phyloP scores from a whole-genome alignment of 495 filamentous ascomycete species.

The Podospora pseudopauciseta region DNA sequence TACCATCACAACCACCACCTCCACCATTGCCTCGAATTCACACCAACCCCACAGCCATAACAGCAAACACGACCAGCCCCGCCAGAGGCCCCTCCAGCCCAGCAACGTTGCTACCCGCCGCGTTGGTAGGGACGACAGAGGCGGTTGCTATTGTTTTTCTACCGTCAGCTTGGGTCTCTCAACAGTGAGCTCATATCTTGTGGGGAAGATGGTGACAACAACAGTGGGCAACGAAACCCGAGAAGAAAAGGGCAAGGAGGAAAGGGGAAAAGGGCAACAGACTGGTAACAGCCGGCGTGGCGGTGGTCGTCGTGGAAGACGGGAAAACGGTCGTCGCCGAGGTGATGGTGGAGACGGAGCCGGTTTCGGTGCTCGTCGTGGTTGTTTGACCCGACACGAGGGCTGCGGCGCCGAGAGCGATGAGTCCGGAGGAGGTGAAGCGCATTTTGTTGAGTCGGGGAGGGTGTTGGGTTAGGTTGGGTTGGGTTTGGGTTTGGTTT shows the following conservation, averaged over 20 bases:
- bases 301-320: slow-evolving; percentile 3
- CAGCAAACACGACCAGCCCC: slow-evolving; percentile 15
- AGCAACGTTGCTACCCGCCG: not conserved
- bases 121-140: slow-evolving; percentile 4
- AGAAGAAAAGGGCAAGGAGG: not conserved
- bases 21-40: slow-evolving; percentile 3
- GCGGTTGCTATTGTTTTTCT: slow-evolving; percentile 1
- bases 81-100: slow-evolving; percentile 7
- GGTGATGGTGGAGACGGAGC: slow-evolving; percentile 38
- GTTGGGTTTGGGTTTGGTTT: not conserved
- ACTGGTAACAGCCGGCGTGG: slow-evolving; percentile 8
- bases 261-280: not conserved
- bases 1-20: not conserved
- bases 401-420: slow-evolving; percentile 10
- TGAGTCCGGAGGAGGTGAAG: not conserved
- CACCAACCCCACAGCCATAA: slow-evolving; percentile 16
- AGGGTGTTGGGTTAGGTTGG: not conserved
- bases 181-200: not conserved
- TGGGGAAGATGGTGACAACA: not conserved
- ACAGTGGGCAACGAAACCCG: not conserved
- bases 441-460: slow-evolving; percentile 17
- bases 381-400: slow-evolving; percentile 35
- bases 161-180: not conserved
- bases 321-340: not conserved
- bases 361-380: slow-evolving; percentile 60